Evolutionary conservation across 2,329 filamentous ascomycete species (phyloP).

Genomic region (Teratosphaeria gauchensis): DNA sequence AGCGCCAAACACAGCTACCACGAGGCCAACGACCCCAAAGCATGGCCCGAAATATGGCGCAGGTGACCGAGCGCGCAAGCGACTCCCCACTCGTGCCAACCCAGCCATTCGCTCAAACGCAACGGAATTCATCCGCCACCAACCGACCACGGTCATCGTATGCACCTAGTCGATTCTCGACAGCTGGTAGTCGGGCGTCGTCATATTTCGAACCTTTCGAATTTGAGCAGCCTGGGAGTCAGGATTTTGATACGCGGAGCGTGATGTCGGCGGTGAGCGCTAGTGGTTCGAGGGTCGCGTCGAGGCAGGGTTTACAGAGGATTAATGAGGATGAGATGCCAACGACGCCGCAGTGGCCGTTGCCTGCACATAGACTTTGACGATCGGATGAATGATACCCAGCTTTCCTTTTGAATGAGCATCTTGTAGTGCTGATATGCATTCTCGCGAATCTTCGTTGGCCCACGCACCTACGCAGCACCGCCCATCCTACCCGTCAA

Average conservation of each 20-base stretch:
- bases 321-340: conserved; percentile 1
- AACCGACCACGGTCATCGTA: background rate
- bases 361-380: background rate
- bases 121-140: background rate
- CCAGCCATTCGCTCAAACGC: background rate
- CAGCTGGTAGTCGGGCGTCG: background rate
- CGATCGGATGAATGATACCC: background rate
- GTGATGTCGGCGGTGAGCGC: background rate
- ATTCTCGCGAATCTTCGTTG: background rate
- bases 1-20: background rate
- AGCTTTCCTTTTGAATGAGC: background rate
- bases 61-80: background rate
- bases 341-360: conserved; percentile 1
- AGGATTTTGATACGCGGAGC: conserved; percentile 1
- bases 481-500: background rate
- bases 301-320: background rate
- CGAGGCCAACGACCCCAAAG: background rate
- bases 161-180: background rate
- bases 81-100: background rate
- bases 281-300: background rate
- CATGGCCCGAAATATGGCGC: background rate
- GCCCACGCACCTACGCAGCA: background rate
- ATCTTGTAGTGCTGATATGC: background rate
- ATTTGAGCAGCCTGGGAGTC: conserved; percentile 3
- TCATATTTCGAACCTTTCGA: conserved; percentile 6